Conservation (phyloP, 306 rosid genomes). For the Leucaena leucocephala region DNA sequence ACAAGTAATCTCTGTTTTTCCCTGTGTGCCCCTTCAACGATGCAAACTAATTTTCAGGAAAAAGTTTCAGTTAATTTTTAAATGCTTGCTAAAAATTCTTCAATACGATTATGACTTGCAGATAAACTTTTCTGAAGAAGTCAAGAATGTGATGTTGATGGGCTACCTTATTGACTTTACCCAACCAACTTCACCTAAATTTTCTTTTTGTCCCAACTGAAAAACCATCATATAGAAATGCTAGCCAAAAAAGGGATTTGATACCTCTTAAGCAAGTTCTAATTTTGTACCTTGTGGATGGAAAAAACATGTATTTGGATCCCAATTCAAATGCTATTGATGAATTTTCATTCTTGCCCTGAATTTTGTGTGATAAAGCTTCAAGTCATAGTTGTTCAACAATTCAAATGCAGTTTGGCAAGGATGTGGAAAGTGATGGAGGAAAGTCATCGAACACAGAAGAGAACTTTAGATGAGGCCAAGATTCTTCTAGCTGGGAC, state of each 20-base stretch:
- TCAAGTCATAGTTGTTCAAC: slow-evolving; percentile 10
- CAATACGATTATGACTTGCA: not conserved
- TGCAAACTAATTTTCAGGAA: not conserved
- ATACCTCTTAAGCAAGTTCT: not conserved
- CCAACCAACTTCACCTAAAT: not conserved
- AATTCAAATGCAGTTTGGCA: slow-evolving; percentile 58
- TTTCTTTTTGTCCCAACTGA: not conserved
- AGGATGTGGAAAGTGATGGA: slow-evolving; percentile 99
- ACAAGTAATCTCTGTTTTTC: slow-evolving; percentile 40
- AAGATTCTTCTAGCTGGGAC: slow-evolving; percentile 76
- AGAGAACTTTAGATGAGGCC: slow-evolving; percentile 77
- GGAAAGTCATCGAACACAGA: slow-evolving; percentile 81
- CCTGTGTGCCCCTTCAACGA: not conserved
- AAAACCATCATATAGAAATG: not conserved
- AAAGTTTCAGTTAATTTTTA: not conserved
- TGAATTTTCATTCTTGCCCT: not conserved
- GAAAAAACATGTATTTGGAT: not conserved
- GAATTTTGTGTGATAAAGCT: slow-evolving; percentile 5
- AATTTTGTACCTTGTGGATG: not conserved
- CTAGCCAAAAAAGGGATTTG: not conserved
- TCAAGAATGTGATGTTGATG: not conserved
- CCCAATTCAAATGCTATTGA: not conserved
- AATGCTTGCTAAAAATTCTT: not conserved
- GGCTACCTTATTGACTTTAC: not conserved
- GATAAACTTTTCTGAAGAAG: not conserved